Percentiles rank a stretch among this genome's conserved stretches.
Evolutionary conservation across 2,329 filamentous ascomycete species (phyloP).

Genomic region (Albifimbria verrucaria): DNA sequence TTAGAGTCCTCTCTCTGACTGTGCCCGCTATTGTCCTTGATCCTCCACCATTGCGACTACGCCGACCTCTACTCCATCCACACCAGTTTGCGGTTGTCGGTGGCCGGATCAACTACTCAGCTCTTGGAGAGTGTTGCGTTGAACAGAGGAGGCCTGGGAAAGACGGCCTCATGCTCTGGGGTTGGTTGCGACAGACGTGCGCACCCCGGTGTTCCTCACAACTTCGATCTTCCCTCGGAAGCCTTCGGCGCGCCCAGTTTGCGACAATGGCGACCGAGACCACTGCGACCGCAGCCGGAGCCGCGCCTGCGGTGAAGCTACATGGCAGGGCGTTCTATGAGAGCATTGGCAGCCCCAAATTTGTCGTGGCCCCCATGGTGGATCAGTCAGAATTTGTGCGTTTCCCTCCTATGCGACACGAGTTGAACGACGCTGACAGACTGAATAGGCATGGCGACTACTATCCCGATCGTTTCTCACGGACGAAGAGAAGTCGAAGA

Average conservation of each 20-base stretch:
- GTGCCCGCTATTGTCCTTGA: no score
- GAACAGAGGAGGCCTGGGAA: neutral
- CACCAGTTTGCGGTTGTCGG: no score
- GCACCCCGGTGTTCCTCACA: slow-evolving; percentile 12
- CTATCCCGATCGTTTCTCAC: slow-evolving; percentile 90
- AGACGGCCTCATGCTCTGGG: slow-evolving; percentile 5
- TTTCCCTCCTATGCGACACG: slow-evolving; percentile 13
- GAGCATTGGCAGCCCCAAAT: slow-evolving; percentile 87
- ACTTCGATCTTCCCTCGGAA: neutral
- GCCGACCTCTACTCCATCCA: no score
- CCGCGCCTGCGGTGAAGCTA: slow-evolving; percentile 50
- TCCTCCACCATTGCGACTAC: no score
- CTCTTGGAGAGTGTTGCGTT: neutral
- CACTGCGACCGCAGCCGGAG: slow-evolving; percentile 4
- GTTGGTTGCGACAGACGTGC: slow-evolving; percentile 19
- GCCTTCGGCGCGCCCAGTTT: slow-evolving; percentile 12
- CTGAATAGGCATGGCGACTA: slow-evolving; percentile 83
- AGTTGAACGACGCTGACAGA: neutral
- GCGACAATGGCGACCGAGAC: slow-evolving; percentile 28
- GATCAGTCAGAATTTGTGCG: slow-evolving; percentile 96
- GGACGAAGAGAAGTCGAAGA: slow-evolving; percentile 54
- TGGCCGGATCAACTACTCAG: no score
- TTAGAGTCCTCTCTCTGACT: no score
- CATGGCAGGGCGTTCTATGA: slow-evolving; percentile 90
- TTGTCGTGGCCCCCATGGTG: slow-evolving; percentile 94